Conservation (phyloP, 495 filamentous ascomycete genomes). For the Parmelia sp. region DNA sequence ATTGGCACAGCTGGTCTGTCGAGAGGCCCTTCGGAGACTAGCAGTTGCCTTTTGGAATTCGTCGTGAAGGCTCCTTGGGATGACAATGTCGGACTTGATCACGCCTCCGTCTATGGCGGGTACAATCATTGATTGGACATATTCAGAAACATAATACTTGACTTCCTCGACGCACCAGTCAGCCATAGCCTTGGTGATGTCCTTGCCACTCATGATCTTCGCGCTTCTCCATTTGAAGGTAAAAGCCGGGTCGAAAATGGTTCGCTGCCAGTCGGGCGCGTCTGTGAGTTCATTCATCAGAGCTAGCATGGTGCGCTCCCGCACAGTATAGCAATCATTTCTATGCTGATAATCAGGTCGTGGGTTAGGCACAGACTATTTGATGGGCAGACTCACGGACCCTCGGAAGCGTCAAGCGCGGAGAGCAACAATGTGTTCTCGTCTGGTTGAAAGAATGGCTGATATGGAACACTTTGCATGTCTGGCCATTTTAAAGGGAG, state of each 20-base stretch:
- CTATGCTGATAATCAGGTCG: constrained; percentile 18
- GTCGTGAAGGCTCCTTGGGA: constrained; percentile 29
- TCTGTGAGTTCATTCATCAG: constrained; percentile 34
- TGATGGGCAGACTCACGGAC: constrained; percentile 30
- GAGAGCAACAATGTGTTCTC: constrained; percentile 17
- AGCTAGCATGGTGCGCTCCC: constrained; percentile 34
- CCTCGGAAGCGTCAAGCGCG: constrained; percentile 25
- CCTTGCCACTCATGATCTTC: constrained; percentile 3
- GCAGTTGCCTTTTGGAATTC: constrained; percentile 30
- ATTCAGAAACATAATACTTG: constrained; percentile 26
- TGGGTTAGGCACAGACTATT: not conserved
- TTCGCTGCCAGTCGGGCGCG: constrained; percentile 30
- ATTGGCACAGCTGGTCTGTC: constrained; percentile 16
- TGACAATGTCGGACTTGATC: constrained; percentile 29
- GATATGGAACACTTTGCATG: constrained; percentile 16
- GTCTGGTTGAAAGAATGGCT: constrained; percentile 6
- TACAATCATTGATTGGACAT: constrained; percentile 15
- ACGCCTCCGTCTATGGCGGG: constrained; percentile 26
- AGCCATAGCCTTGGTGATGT: constrained; percentile 17
- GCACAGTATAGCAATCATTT: constrained; percentile 35
- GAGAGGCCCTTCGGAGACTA: constrained; percentile 23
- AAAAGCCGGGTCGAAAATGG: constrained; percentile 27
- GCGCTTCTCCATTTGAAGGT: constrained; percentile 18
- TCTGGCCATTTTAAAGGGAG: constrained; percentile 36
- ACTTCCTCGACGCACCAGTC: constrained; percentile 31